Base-by-base conservation (phyloP, 2,329 filamentous ascomycete species). In the Magnaporthiopsis rhizophila region DNA sequence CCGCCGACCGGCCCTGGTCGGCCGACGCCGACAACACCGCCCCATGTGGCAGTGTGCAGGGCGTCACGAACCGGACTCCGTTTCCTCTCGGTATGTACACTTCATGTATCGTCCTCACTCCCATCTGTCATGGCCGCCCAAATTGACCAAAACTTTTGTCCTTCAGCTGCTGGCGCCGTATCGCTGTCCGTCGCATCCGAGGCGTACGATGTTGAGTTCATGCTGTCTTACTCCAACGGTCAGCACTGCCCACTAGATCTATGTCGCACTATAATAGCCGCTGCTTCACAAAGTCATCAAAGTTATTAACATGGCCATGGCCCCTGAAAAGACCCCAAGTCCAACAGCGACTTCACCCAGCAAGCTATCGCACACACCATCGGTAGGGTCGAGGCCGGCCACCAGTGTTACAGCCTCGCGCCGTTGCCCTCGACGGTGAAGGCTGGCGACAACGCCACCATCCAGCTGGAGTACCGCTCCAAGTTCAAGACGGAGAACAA, bases 41-140 rank as follows among this genome's bases (percentile, higher is more conserved):
- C 0, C 83, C 83, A 0, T 85, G 83, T 66, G 83, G 83, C 60
- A 83, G 80, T 59, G 66, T 75, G 7, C 72, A 73, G 11, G 77
- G 77, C 1, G 75, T 78, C 1, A 69, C 69, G 3, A 81, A 82
- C 65, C 74, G 83, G 63, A 84, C 82, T 0, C 68, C 75, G 0
- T 85, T 83, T 66, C 83, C 83, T 34, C 71, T 86, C 5, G 73
- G 81, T 82, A 67, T 68, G 78, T 69, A 11, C 15, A 58, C 4
- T 36, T 4, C 13, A 21, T 30, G 7, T 36, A 30, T 53, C 21
- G 30, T 26, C 12, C 3, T 58, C 8, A 18, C 26, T 4, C 50
- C 2, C 6, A 18, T 45, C 12, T 28, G 38, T 36, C 34, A 36
- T 2, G 26, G 15, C 9, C 28, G 38, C 5, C n/a, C 15, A 24